These are phyloP conservation scores for Lactarius deliciosus DNA, from an alignment of 768 basidiomycete genomes.

Conservation along the genomic window DNA sequence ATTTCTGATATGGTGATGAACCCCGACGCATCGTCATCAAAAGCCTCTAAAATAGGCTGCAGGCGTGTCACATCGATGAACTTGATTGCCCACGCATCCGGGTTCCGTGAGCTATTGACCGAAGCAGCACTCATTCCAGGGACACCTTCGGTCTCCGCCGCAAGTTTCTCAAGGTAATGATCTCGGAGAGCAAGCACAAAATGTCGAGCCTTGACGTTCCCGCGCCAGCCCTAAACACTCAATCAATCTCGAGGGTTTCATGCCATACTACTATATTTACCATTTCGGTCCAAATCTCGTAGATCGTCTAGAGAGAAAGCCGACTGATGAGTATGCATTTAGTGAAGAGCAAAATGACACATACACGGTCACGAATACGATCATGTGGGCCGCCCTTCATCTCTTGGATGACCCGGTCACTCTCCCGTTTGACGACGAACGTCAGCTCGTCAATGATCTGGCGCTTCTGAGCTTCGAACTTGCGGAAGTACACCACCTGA, in stretches of 20 bases:
- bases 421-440: conserved; percentile 28
- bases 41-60: conserved; percentile 35
- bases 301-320: background rate
- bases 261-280: conserved; percentile 8
- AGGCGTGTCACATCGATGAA: conserved; percentile 29
- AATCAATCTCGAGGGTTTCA: background rate
- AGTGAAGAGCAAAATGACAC: background rate
- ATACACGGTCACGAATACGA: conserved; percentile 10
- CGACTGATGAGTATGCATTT: background rate
- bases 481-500: conserved; percentile 27
- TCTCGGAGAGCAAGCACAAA: conserved; percentile 36
- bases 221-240: conserved; percentile 26
- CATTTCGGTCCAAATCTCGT: conserved; percentile 33
- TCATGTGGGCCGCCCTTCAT: conserved; percentile 33
- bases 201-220: conserved; percentile 27
- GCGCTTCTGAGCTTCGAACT: conserved; percentile 30
- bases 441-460: conserved; percentile 25
- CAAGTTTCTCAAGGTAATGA: conserved; percentile 34
- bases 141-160: background rate
- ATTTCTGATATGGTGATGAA: conserved; percentile 37
- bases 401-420: conserved; percentile 26
- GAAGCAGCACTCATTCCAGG: background rate
- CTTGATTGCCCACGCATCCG: conserved; percentile 35
- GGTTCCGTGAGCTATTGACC: background rate
- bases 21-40: conserved; percentile 39